A percentile compares a stretch with the other conserved stretches of the same genome.
These are phyloP conservation scores for Tolypocladium endophyticum DNA, from an alignment of 2,329 filamentous ascomycete genomes.

Conservation along the genomic window DNA sequence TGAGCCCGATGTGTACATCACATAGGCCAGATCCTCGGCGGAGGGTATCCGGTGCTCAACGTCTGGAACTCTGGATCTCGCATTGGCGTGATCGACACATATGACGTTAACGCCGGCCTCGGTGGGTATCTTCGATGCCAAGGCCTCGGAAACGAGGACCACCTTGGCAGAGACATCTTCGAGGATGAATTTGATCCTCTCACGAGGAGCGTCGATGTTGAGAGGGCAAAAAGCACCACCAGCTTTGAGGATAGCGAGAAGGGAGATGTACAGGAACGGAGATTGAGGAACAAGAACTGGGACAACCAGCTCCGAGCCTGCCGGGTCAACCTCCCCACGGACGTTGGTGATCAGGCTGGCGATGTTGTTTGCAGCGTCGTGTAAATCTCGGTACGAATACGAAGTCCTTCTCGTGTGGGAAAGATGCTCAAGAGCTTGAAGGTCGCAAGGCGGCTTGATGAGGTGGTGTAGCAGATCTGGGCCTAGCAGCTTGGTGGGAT, in stretches of 20 bases:
- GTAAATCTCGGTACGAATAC: slow-evolving; percentile 54
- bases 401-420: slow-evolving; percentile 15
- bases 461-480: slow-evolving; percentile 45
- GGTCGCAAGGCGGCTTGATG: slow-evolving; percentile 30
- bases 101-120: slow-evolving; percentile 23
- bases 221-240: slow-evolving; percentile 82
- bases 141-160: slow-evolving; percentile 50
- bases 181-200: slow-evolving; percentile 71
- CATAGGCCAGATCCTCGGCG: slow-evolving; percentile 56
- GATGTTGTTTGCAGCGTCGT: slow-evolving; percentile 44
- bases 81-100: slow-evolving; percentile 14
- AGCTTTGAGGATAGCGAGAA: slow-evolving; percentile 67
- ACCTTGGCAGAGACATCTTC: slow-evolving; percentile 63
- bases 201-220: slow-evolving; percentile 64
- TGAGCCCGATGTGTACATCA: slow-evolving; percentile 90
- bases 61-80: neutral
- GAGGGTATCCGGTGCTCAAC: slow-evolving; percentile 8
- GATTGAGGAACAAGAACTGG: slow-evolving; percentile 72
- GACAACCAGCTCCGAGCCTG: slow-evolving; percentile 40
- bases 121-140: slow-evolving; percentile 28
- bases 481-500: slow-evolving; percentile 28
- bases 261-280: slow-evolving; percentile 64
- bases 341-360: slow-evolving; percentile 35
- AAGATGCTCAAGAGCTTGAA: slow-evolving; percentile 21
- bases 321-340: slow-evolving; percentile 1